phyloP scores from a whole-genome alignment of 768 basidiomycete genomes.

The Tylopilus intermedius region DNA sequence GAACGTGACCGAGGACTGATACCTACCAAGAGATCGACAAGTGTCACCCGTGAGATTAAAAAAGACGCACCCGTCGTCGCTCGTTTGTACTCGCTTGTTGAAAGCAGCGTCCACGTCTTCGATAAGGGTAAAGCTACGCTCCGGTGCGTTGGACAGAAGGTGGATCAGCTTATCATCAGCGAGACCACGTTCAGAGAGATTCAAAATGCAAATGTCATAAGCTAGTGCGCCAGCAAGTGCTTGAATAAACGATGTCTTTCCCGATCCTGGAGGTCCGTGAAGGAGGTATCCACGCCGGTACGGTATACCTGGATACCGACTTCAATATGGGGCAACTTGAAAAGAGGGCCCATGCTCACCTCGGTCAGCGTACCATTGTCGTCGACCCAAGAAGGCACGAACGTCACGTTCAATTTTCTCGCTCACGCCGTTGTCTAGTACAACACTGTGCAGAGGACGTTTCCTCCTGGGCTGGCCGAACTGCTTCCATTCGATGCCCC shows the following conservation, averaged over 20 bases:
- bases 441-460: conserved; percentile 83
- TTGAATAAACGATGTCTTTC: conserved; percentile 98
- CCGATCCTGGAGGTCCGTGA: conserved; percentile 95
- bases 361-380: conserved; percentile 95
- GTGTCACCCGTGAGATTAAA: neutral
- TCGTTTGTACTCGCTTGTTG: conserved; percentile 84
- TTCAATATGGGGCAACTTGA: conserved; percentile 2
- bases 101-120: conserved; percentile 98
- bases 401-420: conserved; percentile 81
- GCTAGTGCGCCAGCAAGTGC: conserved; percentile 87
- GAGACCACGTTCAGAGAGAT: conserved; percentile 92
- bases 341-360: conserved; percentile 44
- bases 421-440: conserved; percentile 77
- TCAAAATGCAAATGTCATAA: conserved; percentile 94
- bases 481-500: conserved; percentile 94
- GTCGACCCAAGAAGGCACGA: conserved; percentile 72
- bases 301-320: conserved; percentile 68
- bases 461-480: conserved; percentile 90
- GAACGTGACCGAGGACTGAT: conserved; percentile 94
- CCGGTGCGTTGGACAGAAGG: conserved; percentile 87
- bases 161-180: conserved; percentile 96
- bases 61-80: conserved; percentile 79
- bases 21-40: conserved; percentile 43
- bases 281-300: conserved; percentile 94
- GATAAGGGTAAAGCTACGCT: conserved; percentile 89